A percentile compares a stretch with the other conserved stretches of the same genome.
Conservation (phyloP, 1,284 basidiomycete species). For the Naganishia cerealis region DNA sequence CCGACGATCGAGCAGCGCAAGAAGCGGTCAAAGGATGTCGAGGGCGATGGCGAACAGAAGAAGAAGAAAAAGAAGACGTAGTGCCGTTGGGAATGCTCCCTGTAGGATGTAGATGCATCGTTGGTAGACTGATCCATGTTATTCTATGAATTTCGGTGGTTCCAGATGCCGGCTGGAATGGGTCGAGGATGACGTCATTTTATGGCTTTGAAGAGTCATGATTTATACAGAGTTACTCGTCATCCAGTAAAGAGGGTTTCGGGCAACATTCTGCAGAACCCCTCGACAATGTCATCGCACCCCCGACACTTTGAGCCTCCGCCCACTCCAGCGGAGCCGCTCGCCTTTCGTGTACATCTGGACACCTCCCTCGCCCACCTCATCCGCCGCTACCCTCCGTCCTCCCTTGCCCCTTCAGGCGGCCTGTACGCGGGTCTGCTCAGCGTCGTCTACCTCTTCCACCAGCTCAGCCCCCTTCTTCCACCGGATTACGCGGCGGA, state of each 20-base stretch:
- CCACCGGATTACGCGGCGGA: background rate
- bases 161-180: background rate
- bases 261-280: background rate
- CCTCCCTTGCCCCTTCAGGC: slow-evolving; percentile 9
- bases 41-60: slow-evolving; percentile 16
- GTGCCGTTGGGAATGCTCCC: background rate
- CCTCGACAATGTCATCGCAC: background rate
- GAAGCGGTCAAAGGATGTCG: slow-evolving; percentile 53
- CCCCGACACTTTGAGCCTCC: slow-evolving; percentile 3
- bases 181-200: slow-evolving; percentile 5
- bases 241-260: too few relatives aligned
- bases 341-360: background rate
- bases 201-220: background rate
- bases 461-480: background rate
- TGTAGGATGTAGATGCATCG: background rate
- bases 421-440: slow-evolving; percentile 22
- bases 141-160: background rate
- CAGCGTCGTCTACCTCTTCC: slow-evolving; percentile 13
- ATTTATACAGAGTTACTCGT: too few relatives aligned
- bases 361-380: background rate
- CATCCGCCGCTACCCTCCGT: slow-evolving; percentile 7
- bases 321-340: background rate
- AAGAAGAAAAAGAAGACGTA: slow-evolving; percentile 40
- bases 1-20: slow-evolving; percentile 75
- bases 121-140: background rate